These are phyloP conservation scores for Epichloe gansuensis DNA, from an alignment of 2,329 filamentous ascomycete genomes.

Conservation along the genomic window DNA sequence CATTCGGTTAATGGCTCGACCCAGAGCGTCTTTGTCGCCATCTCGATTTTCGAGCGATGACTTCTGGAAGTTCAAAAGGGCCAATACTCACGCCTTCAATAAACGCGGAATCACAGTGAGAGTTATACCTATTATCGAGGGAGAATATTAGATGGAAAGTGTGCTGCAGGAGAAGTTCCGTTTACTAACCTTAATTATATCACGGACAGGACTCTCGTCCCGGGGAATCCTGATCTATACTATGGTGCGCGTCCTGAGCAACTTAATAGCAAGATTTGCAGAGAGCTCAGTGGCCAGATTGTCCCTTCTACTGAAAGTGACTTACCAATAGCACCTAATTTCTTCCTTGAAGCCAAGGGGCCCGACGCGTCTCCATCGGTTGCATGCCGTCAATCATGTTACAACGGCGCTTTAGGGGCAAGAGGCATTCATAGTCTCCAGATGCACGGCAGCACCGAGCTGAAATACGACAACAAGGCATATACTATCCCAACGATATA, in stretches of 20 bases:
- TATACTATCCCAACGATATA: not conserved
- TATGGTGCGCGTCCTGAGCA: slow-evolving; percentile 20
- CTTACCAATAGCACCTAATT: slow-evolving; percentile 24
- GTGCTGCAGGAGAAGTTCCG: slow-evolving; percentile 14
- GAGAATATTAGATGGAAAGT: slow-evolving; percentile 9
- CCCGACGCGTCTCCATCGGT: slow-evolving; percentile 15
- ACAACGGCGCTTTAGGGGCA: not conserved
- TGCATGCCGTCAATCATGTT: not conserved
- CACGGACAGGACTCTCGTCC: slow-evolving; percentile 19
- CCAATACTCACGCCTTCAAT: slow-evolving; percentile 17
- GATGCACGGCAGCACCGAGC: not conserved
- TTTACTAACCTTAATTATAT: slow-evolving; percentile 25
- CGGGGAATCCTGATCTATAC: slow-evolving; percentile 21
- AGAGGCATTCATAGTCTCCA: not conserved
- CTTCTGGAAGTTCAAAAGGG: slow-evolving; percentile 9
- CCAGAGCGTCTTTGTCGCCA: slow-evolving; percentile 21
- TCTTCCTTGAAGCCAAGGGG: slow-evolving; percentile 26
- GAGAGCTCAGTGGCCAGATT: slow-evolving; percentile 10
- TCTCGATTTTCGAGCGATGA: slow-evolving; percentile 20
- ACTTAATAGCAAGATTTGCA: slow-evolving; percentile 15
- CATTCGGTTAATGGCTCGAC: slow-evolving; percentile 2
- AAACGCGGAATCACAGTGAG: slow-evolving; percentile 18
- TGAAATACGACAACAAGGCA: not conserved
- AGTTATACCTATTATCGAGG: slow-evolving; percentile 21
- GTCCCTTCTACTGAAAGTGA: slow-evolving; percentile 19